Base-by-base conservation (phyloP, 2,329 filamentous ascomycete genomes). In the Cryphonectria parasitica region DNA sequence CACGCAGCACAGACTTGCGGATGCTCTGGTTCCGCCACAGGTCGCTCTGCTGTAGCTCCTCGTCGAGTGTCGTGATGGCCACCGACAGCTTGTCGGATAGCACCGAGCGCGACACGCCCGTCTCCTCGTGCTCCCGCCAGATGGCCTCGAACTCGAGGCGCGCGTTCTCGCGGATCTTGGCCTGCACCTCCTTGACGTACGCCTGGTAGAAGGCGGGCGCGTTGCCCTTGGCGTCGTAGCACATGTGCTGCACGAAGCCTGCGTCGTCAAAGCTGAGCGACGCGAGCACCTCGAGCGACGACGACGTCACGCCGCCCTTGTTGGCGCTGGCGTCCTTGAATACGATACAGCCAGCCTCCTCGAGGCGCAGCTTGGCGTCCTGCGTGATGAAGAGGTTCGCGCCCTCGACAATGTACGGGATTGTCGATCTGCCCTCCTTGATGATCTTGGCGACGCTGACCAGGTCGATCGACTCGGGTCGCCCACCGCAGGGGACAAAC, bases 311-410 rank as follows among this genome's bases (percentile, higher is more conserved):
- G 80, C 96, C 96, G 74, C 96, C 96, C 87, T 99, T 99, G 88
- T 99, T 99, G 69, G 95, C 95, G 52, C 94, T 97, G 6, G 96
- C 96, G 81, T 99, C 96, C 85, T 99, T 99, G 90, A 94, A 98
- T 56, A 99, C 83, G 76, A 98, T 90, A 78, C 94, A 97, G 72
- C 96, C 96, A n/a, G 95, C 95, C 76, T 94, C 91, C 83, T 99
- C 96, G 19, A 99, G 89, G 34, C 94, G 92, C 69, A 98, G 88
- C 85, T 98, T 98, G 76, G 95, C 95, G 77, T 99, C 96, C 82
- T 99, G 96, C 0, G 96, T 98, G 83, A 99, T 97, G 88, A 99
- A 99, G 68, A 99, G 86, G 81, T 98, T 99, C 81, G 96, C 96
- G 67, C 96, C 96, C 83, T 99, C 96, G 61, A 99, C 95, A 68